Percentiles rank a stretch among this genome's conserved stretches.
These are phyloP conservation scores for Samsoniella hepiali DNA, from an alignment of 2,329 filamentous ascomycete genomes.

Conservation along the genomic window DNA sequence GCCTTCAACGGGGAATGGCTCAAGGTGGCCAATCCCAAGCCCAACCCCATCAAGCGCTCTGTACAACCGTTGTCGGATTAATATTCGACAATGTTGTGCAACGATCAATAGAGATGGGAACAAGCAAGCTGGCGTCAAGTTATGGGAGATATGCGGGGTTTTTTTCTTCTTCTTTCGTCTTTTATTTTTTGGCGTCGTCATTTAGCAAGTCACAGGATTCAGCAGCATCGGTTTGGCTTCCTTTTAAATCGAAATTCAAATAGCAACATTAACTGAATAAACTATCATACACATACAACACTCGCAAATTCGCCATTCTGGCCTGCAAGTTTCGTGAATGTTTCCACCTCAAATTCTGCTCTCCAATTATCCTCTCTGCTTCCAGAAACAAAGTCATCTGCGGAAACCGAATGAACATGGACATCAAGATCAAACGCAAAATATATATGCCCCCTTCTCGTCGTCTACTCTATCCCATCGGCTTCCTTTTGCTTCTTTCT, in stretches of 20 bases:
- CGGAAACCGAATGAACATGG: not conserved
- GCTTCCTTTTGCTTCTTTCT: not conserved
- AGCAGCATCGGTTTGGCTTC: not conserved
- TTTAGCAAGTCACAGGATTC: not conserved
- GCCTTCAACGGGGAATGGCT: constrained; percentile 98
- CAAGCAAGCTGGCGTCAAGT: not conserved
- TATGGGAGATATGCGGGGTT: not conserved
- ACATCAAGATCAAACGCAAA: constrained; percentile 8
- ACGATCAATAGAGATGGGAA: not conserved
- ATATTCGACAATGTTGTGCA: constrained; percentile 20
- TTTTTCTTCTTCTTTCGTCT: not conserved
- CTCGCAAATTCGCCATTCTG: not conserved
- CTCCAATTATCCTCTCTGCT: not conserved
- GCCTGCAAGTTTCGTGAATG: constrained; percentile 15
- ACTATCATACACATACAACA: constrained; percentile 20
- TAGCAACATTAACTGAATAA: constrained; percentile 19
- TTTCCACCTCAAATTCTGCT: not conserved
- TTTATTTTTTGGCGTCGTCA: not conserved
- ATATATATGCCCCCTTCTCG: constrained; percentile 4
- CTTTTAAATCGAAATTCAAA: constrained; percentile 14
- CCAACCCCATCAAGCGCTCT: constrained; percentile 32
- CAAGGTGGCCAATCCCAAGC: constrained; percentile 50
- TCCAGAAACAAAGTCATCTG: not conserved
- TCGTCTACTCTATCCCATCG: not conserved
- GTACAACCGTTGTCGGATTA: not conserved